Evolutionary conservation across 2,329 filamentous ascomycete genomes (phyloP), one percentile per base, ranked within the genome.

Genomic region (Fusarium chlamydosporum): DNA sequence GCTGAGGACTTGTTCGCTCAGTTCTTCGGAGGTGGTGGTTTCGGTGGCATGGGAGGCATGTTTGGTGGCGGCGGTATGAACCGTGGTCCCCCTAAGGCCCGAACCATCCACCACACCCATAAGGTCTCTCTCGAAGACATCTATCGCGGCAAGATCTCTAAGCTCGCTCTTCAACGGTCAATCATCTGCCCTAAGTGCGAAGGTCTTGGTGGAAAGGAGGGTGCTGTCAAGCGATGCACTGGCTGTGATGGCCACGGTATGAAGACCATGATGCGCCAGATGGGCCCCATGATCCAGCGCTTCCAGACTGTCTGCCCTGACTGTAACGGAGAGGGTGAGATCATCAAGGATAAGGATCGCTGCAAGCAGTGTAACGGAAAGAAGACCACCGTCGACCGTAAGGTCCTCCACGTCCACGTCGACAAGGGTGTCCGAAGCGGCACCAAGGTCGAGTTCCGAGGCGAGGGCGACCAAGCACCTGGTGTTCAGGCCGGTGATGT

Each of bases 191-290:
- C 93, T 71, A 94, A 94, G 83, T 99, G 96, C 80, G 91, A 96
- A 62, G 96, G 96, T 68, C 89, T 94, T 63, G 96, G 96, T 77
- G 96, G 96, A 72, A 99, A 99, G 85, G 95, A 98, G 71, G 96
- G 96, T 70, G 93, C 96, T n/a, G 95, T 98, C 71, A 95, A 94
- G 84, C 92, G 92, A 76, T 99, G 96, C 82, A 78, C 88, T 40
- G 92, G 93, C 77, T 99, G 96, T 81, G 93, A 97, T 76, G 96
- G 96, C 72, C 89, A 92, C 70, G 96, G 96, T 82, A 97, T 97
- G 92, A 98, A 98, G 91, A 97, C 93, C 40, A 98, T 99, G 95
- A 97, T 99, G 96, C 92, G 96, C 79, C 96, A 99, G 83, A 98
- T 99, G 94, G 96, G 96, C 52, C 96, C 96, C 63, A 99, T 99